These are phyloP conservation scores for Aspergillus funiculosus DNA, from an alignment of 495 filamentous ascomycete species.

Conservation along the genomic window DNA sequence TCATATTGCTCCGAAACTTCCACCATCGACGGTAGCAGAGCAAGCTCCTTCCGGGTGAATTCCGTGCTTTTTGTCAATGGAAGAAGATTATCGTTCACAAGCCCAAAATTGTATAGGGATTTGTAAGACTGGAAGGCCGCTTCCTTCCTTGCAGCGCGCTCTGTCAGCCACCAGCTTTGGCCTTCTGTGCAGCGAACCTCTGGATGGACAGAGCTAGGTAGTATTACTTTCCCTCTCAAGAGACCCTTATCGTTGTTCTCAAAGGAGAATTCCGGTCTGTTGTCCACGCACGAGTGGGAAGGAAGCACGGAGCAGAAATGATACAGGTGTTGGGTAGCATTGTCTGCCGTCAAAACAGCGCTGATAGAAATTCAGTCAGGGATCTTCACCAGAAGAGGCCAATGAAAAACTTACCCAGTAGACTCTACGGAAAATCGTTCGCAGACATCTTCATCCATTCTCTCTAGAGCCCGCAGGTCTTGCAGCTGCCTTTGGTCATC, in stretches of 20 bases:
- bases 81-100: conserved; percentile 76
- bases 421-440: conserved; percentile 43
- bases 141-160: conserved; percentile 72
- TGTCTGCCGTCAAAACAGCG: conserved; percentile 66
- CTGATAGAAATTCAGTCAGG: conserved; percentile 41
- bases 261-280: conserved; percentile 45
- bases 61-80: conserved; percentile 42
- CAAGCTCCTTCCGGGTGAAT: conserved; percentile 11
- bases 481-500: conserved; percentile 56
- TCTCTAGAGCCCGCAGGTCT: conserved; percentile 47
- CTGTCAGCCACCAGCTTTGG: conserved; percentile 55
- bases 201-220: conserved; percentile 66
- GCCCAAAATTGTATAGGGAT: conserved; percentile 59
- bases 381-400: background rate
- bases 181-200: conserved; percentile 54
- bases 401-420: conserved; percentile 41
- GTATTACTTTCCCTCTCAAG: conserved; percentile 44
- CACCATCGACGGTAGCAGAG: conserved; percentile 28
- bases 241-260: conserved; percentile 18
- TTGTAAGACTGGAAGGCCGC: conserved; percentile 79
- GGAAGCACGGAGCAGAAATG: conserved; percentile 74
- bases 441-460: conserved; percentile 37
- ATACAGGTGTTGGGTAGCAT: conserved; percentile 66
- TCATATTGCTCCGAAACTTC: conserved; percentile 53
- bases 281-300: conserved; percentile 48